Conservation (phyloP, 2,329 filamentous ascomycete species). For the Sporothrix protearum region DNA sequence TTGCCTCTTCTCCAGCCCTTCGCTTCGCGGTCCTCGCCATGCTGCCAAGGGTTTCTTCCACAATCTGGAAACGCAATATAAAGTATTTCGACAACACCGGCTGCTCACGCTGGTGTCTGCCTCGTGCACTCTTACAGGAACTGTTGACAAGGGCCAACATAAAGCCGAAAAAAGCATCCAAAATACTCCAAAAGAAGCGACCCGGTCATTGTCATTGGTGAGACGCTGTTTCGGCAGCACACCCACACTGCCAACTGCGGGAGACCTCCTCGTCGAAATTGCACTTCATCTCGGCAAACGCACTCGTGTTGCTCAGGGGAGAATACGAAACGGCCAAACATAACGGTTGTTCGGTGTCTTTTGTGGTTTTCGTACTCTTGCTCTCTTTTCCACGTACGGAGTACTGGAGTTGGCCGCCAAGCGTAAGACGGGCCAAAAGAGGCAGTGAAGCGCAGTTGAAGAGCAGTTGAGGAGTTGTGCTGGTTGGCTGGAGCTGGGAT, state of each 20-base stretch:
- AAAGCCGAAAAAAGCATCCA: neutral
- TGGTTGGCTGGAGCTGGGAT: neutral
- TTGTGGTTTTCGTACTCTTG: neutral
- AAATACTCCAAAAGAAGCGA: neutral
- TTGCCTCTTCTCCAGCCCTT: neutral
- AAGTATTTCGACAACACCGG: neutral
- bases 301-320: conserved; percentile 12
- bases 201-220: neutral
- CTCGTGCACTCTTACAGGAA: neutral
- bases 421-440: conserved; percentile 1
- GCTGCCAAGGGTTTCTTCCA: neutral
- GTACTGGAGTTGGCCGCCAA: neutral
- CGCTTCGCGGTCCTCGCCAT: neutral
- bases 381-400: neutral
- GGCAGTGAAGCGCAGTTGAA: neutral
- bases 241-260: neutral
- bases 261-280: neutral
- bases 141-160: neutral
- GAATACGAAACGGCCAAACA: neutral
- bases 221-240: neutral
- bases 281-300: neutral
- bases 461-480: neutral
- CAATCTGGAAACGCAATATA: conserved; percentile 1
- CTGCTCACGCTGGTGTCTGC: neutral
- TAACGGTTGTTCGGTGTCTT: neutral